Evolutionary conservation across 176 grass and related monocot species (phyloP), one percentile per base, ranked within the genome.

Genomic region (Aegilops longissima): DNA sequence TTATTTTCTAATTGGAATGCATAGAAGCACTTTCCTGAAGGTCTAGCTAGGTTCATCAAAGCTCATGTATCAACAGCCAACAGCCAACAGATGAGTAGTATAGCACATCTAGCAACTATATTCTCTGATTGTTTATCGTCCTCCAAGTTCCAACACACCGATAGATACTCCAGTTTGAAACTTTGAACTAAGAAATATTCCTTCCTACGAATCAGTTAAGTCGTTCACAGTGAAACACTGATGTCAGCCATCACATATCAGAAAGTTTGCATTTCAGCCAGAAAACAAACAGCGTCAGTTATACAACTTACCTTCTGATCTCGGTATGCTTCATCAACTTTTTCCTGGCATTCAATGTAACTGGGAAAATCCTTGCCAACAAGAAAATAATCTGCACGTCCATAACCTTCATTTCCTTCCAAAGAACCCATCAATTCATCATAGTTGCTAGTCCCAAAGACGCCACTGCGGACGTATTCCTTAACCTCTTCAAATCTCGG

Each of bases 281-380:
- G 25, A 84, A 67, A 88, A 75, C n/a, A 86, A 79, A 30, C 8
- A 12, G 39, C 5, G 12, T 69, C 40, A 78, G 21, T 24, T 51
- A 81, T 54, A 42, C 12, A 80, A 80, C 83, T 81, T 92, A 96
- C 97, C 81, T 94, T 94, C 85, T 94, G 92, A 80, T 96, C 90
- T 42, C 45, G 73, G 71, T 99, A 99, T 27, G 90, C 97, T 86
- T 99, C 63, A 81, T 99, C 94, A 89, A 99, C 96, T 78, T 93
- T 85, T 86, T 90, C 64, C 89, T 99, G 94, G 90, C 97, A 99
- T 70, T 97, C 97, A 51, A 99, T 90, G 84, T 99, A 99, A 80
- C 90, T 93, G 79, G 97, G 97, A 63, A 99, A 99, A 86, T 99
- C 97, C 72, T 99, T 92, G 74, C 97, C 97, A 83, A 99, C 97